Percentiles rank a stretch among this genome's conserved stretches.
These are phyloP conservation scores for Phytophthora sojae DNA, from an alignment of 352 stramenopile genomes.

Conservation along the genomic window DNA sequence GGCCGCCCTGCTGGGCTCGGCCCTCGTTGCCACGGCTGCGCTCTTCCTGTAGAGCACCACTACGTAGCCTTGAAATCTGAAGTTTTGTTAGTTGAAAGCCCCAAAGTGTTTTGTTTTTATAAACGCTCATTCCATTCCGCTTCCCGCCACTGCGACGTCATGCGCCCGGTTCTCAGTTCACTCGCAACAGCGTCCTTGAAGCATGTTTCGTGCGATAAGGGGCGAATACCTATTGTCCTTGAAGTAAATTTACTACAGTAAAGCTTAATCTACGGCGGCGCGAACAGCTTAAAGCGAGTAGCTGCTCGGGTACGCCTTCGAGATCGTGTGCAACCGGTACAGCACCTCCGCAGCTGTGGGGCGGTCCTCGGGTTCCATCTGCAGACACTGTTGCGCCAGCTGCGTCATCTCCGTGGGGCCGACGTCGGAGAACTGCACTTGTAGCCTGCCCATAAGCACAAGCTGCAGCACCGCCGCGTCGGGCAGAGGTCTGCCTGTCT, in stretches of 20 bases:
- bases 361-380: slow-evolving; percentile 53
- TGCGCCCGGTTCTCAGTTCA: neutral
- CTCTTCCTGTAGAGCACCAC: slow-evolving; percentile 37
- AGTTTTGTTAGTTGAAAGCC: slow-evolving; percentile 10
- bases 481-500: slow-evolving; percentile 32
- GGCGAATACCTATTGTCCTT: no score
- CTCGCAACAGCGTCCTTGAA: neutral
- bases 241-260: neutral
- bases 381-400: slow-evolving; percentile 53
- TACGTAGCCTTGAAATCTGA: neutral
- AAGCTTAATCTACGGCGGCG: neutral
- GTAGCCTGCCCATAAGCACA: slow-evolving; percentile 52
- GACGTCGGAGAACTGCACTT: slow-evolving; percentile 48
- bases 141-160: neutral
- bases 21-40: slow-evolving; percentile 24
- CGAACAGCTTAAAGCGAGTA: slow-evolving; percentile 35
- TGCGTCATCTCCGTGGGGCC: slow-evolving; percentile 49
- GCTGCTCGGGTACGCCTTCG: slow-evolving; percentile 38
- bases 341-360: slow-evolving; percentile 61
- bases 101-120: slow-evolving; percentile 5
- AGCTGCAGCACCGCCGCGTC: slow-evolving; percentile 59
- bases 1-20: slow-evolving; percentile 25
- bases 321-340: slow-evolving; percentile 57
- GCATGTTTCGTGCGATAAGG: neutral
- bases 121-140: neutral